Conservation (phyloP, 768 basidiomycete species). For the Fomitopsis serialis region DNA sequence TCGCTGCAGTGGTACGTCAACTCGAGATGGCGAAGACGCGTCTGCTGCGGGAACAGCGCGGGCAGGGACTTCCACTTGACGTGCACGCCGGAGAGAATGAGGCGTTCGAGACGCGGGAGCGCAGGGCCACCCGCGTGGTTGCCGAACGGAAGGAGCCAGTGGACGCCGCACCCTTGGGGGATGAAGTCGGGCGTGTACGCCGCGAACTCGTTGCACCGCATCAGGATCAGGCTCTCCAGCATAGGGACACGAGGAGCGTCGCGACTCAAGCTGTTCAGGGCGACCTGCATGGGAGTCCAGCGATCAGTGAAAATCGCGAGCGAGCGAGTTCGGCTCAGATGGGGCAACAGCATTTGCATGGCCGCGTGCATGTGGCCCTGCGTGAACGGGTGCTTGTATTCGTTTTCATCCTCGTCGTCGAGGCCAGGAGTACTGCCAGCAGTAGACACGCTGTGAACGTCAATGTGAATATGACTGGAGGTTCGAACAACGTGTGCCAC, state of each 20-base stretch:
- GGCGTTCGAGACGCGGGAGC: slow-evolving; percentile 40
- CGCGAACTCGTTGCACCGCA: slow-evolving; percentile 56
- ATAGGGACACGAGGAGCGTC: slow-evolving; percentile 21
- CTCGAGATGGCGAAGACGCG: slow-evolving; percentile 32
- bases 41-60: slow-evolving; percentile 4
- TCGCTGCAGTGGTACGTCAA: slow-evolving; percentile 49
- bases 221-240: slow-evolving; percentile 47
- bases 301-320: slow-evolving; percentile 49
- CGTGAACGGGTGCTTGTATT: slow-evolving; percentile 14
- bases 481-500: neutral
- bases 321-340: slow-evolving; percentile 48
- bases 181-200: slow-evolving; percentile 40
- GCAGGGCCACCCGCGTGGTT: slow-evolving; percentile 3
- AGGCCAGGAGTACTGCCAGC: neutral
- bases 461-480: neutral
- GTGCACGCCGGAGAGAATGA: slow-evolving; percentile 54
- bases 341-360: slow-evolving; percentile 44
- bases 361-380: slow-evolving; percentile 33
- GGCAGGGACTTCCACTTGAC: slow-evolving; percentile 45
- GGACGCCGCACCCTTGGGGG: slow-evolving; percentile 33
- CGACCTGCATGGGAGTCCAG: slow-evolving; percentile 53
- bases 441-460: neutral
- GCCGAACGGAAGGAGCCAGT: slow-evolving; percentile 11
- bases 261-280: slow-evolving; percentile 38
- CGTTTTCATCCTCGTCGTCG: slow-evolving; percentile 8